Base-by-base conservation (phyloP, 306 rosid genomes). In the Vigna mungo region DNA sequence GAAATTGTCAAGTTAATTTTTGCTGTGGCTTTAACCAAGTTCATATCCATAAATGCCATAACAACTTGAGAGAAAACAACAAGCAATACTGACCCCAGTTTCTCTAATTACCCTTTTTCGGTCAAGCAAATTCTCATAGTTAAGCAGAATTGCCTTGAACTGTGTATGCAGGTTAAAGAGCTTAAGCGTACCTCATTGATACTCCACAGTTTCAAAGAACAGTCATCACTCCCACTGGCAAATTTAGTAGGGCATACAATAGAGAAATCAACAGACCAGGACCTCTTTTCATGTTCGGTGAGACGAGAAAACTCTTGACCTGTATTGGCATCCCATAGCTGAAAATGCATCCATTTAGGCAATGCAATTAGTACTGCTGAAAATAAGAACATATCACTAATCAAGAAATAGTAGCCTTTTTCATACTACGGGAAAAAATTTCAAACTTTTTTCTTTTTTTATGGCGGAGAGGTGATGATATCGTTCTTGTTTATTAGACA, bases 201-300 rank as follows among this genome's bases (percentile, higher is more conserved):
- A 69, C 84, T 89, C 97, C 97, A 90, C 78, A 93, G 79, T 83
- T 92, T 90, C 65, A 92, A 96, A 46, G 87, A 58, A 85, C 89
- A 87, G 74, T 92, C 96, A 83, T 92, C 96, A 84, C 96, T 87
- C 39, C 91, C 96, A 72, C 92, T 92, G 79, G 94, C 97, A 81
- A 92, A 78, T 79, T 86, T 90, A 62, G 92, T 92, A n/a, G 97
- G 97, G 83, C 76, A 74, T 13, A 84, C 86, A 61, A 4, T 81
- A 48, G 94, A 89, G 82, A 93, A 93, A 83, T 90, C 94, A 53
- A 90, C 89, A 46, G 93, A 92, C 96, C 97, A 92, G 17, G 97
- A 93, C 89, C 92, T 90, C 78, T 61, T 88, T 72, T 51, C 87
- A 69, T 92, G 96, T 81, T 84, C 94, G 4, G 61, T 76, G 88